Percentiles rank a stretch among this genome's conserved stretches.
Conservation (phyloP, 2,329 filamentous ascomycete species). For the Alternaria rosae region DNA sequence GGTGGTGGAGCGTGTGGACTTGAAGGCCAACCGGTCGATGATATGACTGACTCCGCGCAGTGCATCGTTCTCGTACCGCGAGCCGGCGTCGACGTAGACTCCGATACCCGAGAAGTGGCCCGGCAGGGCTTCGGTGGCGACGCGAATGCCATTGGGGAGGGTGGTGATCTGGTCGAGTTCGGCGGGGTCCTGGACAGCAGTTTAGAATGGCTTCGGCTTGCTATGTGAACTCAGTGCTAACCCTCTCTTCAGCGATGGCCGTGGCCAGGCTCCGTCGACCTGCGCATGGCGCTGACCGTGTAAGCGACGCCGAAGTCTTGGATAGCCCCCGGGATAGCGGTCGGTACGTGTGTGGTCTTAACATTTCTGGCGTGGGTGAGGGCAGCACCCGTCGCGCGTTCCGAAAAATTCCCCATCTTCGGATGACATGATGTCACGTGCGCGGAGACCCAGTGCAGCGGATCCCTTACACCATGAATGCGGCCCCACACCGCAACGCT, state of each 20-base stretch:
- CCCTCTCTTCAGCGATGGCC: slow-evolving; percentile 46
- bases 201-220: slow-evolving; percentile 13
- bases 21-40: slow-evolving; percentile 94
- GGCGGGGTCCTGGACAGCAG: slow-evolving; percentile 70
- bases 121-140: slow-evolving; percentile 92
- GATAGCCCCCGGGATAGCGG: slow-evolving; percentile 39
- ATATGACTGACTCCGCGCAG: slow-evolving; percentile 94
- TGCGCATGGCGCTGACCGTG: slow-evolving; percentile 26
- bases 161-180: slow-evolving; percentile 89
- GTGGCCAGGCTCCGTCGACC: slow-evolving; percentile 40
- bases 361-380: slow-evolving; percentile 33
- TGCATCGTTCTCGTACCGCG: slow-evolving; percentile 86
- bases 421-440: slow-evolving; percentile 19
- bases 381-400: slow-evolving; percentile 4
- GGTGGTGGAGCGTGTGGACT: slow-evolving; percentile 74
- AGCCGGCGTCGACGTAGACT: slow-evolving; percentile 94
- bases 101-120: slow-evolving; percentile 95
- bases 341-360: slow-evolving; percentile 39
- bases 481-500: slow-evolving; percentile 12
- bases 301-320: slow-evolving; percentile 27
- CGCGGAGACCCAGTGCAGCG: slow-evolving; percentile 1
- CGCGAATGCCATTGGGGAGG: slow-evolving; percentile 88
- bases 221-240: slow-evolving; percentile 18
- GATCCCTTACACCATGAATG: slow-evolving; percentile 3
- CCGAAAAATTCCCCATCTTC: slow-evolving; percentile 18